A percentile compares a stretch with the other conserved stretches of the same genome.
Conservation (phyloP, 2,329 filamentous ascomycete genomes). For the Blumeriella jaapii region DNA sequence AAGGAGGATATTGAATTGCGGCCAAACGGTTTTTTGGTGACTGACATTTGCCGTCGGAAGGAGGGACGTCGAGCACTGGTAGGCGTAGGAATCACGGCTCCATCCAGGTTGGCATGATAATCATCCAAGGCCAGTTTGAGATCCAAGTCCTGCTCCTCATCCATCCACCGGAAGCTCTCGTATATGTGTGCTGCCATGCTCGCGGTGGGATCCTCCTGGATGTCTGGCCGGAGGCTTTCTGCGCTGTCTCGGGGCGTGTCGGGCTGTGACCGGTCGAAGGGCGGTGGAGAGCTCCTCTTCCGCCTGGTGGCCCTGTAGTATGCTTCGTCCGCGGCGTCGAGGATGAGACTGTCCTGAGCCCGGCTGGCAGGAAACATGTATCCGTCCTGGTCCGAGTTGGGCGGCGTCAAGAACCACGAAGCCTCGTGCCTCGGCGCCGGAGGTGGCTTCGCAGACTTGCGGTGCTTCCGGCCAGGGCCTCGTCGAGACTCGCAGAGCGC, state of each 20-base stretch:
- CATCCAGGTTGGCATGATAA: slow-evolving; percentile 52
- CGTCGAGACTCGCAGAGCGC: slow-evolving; percentile 20
- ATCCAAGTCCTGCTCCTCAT: slow-evolving; percentile 62
- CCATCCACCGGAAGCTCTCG: slow-evolving; percentile 62
- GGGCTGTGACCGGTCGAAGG: slow-evolving; percentile 24
- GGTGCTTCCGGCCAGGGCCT: slow-evolving; percentile 19
- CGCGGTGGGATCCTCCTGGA: slow-evolving; percentile 10
- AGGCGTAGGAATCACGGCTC: slow-evolving; percentile 36
- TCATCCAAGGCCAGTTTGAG: slow-evolving; percentile 55
- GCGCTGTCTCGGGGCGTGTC: slow-evolving; percentile 19
- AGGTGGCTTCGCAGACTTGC: slow-evolving; percentile 23
- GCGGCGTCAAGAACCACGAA: slow-evolving; percentile 57
- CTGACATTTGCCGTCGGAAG: slow-evolving; percentile 61
- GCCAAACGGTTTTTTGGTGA: slow-evolving; percentile 53
- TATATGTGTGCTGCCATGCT: slow-evolving; percentile 33
- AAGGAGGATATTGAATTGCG: slow-evolving; percentile 35
- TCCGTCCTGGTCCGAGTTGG: slow-evolving; percentile 59
- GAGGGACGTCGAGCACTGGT: slow-evolving; percentile 42
- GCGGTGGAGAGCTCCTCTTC: slow-evolving; percentile 28
- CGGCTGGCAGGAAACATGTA: slow-evolving; percentile 47
- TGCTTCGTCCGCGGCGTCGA: slow-evolving; percentile 47
- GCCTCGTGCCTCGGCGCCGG: slow-evolving; percentile 42
- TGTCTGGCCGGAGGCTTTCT: slow-evolving; percentile 8
- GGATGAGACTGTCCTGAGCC: slow-evolving; percentile 38
- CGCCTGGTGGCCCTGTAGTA: slow-evolving; percentile 37